Evolutionary conservation across 2,329 filamentous ascomycete genomes (phyloP), one percentile per base, ranked within the genome.

Genomic region (Zymoseptoria ardabiliae): DNA sequence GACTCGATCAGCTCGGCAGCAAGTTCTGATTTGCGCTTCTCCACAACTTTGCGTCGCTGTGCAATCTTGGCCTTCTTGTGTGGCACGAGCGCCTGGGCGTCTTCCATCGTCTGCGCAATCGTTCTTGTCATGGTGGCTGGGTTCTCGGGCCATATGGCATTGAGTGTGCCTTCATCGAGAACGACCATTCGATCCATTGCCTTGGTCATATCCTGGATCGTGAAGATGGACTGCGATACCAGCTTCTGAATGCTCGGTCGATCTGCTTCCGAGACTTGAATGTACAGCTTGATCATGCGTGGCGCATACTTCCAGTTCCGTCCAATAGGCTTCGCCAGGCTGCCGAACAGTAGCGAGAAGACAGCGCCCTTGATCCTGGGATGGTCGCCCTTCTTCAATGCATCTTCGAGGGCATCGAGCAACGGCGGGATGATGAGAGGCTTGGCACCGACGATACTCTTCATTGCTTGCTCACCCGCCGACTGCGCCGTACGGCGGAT

Each of bases 231-330:
- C 41, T 86, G 88, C 0, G 86, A 84, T 13, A 91, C 91, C 17
- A 99, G 82, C 67, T 89, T 91, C 73, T 99, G 94, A 49, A 99
- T 93, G 0, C 93, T 97, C 4, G 91, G 86, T 72, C 96, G 96
- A 75, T 99, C 94, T 17, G 95, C 91, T 41, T 87, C 87, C 19
- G 89, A 92, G 2, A 94, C 91, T 68, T 89, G 85, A 64, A 99
- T 94, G 75, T 96, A 99, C 8, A 94, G 81, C 56, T 87, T 86
- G 77, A 99, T 90, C 54, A 97, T 78, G n/a, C 88, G 84, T 1
- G 95, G 94, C 0, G 94, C 91, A 73, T 92, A 97, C 48, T 92
- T 88, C 95, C 95, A 99, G 72, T 99, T 92, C 57, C 89, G 87
- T 53, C 91, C 85, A 52, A 96, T 83, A 0, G 93, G 95, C 76